These are phyloP conservation scores for Tylopilus balloui DNA, from an alignment of 768 basidiomycete species.

Conservation along the genomic window DNA sequence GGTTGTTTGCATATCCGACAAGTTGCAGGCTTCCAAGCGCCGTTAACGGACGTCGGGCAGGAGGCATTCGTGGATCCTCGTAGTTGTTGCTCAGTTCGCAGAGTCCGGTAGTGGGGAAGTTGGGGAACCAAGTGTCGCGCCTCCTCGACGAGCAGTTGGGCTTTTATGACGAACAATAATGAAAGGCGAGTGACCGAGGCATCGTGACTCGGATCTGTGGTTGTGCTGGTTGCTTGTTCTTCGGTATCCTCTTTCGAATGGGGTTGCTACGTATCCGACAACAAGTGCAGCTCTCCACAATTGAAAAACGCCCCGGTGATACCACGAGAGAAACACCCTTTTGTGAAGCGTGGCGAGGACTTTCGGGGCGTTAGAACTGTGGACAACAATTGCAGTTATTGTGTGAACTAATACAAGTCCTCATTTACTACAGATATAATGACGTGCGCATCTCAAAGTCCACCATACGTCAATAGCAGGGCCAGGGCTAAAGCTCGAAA, in stretches of 20 bases:
- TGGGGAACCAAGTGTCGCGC: neutral
- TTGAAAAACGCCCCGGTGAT: constrained; percentile 2
- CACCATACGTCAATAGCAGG: neutral
- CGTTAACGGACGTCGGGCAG: constrained; percentile 14
- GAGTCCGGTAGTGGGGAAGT: neutral
- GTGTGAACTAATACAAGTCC: neutral
- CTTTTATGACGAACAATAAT: constrained; percentile 9
- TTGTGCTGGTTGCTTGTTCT: constrained; percentile 5
- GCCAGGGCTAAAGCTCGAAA: constrained; percentile 42
- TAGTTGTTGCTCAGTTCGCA: neutral
- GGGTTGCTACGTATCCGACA: neutral
- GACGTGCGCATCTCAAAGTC: neutral
- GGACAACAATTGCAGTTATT: too few species aligned
- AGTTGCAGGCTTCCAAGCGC: constrained; percentile 24
- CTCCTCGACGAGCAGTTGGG: neutral
- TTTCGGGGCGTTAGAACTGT: too few species aligned
- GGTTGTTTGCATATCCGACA: constrained; percentile 20
- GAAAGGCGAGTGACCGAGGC: neutral
- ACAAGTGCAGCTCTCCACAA: constrained; percentile 11
- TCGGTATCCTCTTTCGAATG: neutral
- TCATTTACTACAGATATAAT: neutral
- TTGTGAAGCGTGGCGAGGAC: constrained; percentile 8
- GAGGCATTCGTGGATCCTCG: constrained; percentile 24
- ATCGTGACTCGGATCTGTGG: neutral
- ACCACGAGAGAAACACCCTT: neutral